phyloP scores from a whole-genome alignment of 176 grass and related monocot species.

The Aegilops umbellulata region DNA sequence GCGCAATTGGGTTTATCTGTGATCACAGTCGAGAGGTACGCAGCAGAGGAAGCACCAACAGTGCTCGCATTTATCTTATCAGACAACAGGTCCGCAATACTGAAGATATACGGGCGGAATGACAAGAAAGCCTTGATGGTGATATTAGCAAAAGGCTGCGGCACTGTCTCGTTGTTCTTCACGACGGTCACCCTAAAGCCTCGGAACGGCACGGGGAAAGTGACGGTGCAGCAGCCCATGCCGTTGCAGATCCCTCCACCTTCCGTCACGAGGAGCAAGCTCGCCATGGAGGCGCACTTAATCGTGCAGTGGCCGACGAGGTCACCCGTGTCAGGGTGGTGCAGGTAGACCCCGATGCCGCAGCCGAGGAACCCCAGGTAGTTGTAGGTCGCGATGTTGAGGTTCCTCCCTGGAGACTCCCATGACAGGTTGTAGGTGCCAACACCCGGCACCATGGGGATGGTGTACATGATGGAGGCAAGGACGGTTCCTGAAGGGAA shows the following conservation, averaged over 20 bases:
- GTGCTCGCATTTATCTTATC: conserved; percentile 28
- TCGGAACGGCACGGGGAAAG: neutral
- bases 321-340: neutral
- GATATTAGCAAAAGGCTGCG: neutral
- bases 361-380: conserved; percentile 36
- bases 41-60: conserved; percentile 2
- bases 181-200: conserved; percentile 20
- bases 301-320: conserved; percentile 16
- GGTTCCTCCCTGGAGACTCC: conserved; percentile 15
- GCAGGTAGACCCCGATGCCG: neutral
- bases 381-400: conserved; percentile 24
- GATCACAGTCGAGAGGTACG: conserved; percentile 6
- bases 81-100: conserved; percentile 6
- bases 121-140: conserved; percentile 34
- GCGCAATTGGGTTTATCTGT: neutral
- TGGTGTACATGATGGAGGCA: conserved; percentile 29
- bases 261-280: neutral
- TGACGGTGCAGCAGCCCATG: conserved; percentile 30
- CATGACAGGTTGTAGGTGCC: conserved; percentile 21
- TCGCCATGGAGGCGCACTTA: conserved; percentile 17
- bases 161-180: neutral
- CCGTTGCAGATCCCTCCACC: conserved; percentile 21
- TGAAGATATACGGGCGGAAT: conserved; percentile 13
- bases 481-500: conserved; percentile 16
- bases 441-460: neutral